phyloP scores from a whole-genome alignment of 805 yeast species.

The Candida cerambycidarum region DNA sequence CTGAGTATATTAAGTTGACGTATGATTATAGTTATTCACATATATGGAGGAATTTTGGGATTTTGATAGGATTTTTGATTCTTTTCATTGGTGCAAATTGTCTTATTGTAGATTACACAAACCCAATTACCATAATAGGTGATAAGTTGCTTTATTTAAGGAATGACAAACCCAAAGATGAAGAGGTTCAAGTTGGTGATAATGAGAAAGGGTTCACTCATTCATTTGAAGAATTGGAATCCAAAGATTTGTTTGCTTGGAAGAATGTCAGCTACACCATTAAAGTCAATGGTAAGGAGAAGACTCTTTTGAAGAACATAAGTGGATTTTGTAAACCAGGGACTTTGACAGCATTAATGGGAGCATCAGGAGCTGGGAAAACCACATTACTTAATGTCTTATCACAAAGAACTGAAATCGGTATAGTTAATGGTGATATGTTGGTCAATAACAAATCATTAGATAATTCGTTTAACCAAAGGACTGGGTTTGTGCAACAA shows the following conservation, averaged over 20 bases:
- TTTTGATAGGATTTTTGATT: slow-evolving; percentile 49
- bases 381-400: slow-evolving; percentile 35
- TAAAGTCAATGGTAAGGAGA: slow-evolving; percentile 32
- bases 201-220: not conserved
- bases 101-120: slow-evolving; percentile 12
- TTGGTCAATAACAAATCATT: slow-evolving; percentile 24
- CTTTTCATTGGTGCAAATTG: slow-evolving; percentile 29
- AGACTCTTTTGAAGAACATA: slow-evolving; percentile 37
- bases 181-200: slow-evolving; percentile 6
- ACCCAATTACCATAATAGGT: slow-evolving; percentile 30
- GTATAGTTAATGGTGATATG: slow-evolving; percentile 21
- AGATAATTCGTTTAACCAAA: slow-evolving; percentile 52
- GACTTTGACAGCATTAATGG: slow-evolving; percentile 56
- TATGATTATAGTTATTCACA: slow-evolving; percentile 56
- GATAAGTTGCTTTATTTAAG: slow-evolving; percentile 28
- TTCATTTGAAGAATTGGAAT: slow-evolving; percentile 29
- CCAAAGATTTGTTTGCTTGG: slow-evolving; percentile 35
- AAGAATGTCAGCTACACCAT: slow-evolving; percentile 33
- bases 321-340: slow-evolving; percentile 77
- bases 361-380: slow-evolving; percentile 43
- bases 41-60: slow-evolving; percentile 79
- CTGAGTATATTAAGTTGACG: slow-evolving; percentile 47
- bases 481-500: slow-evolving; percentile 77
- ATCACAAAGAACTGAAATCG: slow-evolving; percentile 47
- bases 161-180: slow-evolving; percentile 23